Base-by-base conservation (phyloP, 768 basidiomycete species). In the Leucosporidium creatinivorum region DNA sequence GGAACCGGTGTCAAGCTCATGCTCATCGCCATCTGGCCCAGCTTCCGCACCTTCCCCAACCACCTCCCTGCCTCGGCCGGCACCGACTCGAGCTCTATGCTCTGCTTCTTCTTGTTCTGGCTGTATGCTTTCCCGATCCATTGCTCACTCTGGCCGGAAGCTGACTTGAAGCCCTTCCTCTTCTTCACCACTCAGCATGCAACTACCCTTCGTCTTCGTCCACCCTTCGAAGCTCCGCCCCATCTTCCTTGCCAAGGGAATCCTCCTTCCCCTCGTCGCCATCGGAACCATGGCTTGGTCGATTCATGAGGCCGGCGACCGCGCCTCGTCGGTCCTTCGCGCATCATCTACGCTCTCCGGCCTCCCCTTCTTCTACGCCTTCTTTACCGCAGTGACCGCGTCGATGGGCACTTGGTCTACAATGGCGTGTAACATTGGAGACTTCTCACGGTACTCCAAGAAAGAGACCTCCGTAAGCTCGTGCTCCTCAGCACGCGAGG, bases 81-180 rank as follows among this genome's bases (percentile, higher is more conserved):
- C 54, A 74, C 74, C 52, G 75, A 74, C 12, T 68, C 68, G 18
- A 50, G 58, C 0, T 56, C 65, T 50, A 61, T 76, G 26, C 66
- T 73, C 33, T 72, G 66, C 62, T 75, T 61, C 66, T 72, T 75
- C 65, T n/a, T 75, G 30, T 73, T 69, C 67, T 73, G 54, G 28
- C 23, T 36, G 26, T 56, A 18, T 18, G 30, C 26, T 28, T 31
- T 31, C 10, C 26, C n/a, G n/a, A n/a, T n/a, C n/a, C n/a, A n/a
- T n/a, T n/a, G n/a, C n/a, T n/a, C n/a, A n/a, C n/a, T n/a, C n/a
- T n/a, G n/a, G n/a, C n/a, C n/a, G n/a, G n/a, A n/a, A n/a, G n/a
- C n/a, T n/a, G n/a, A n/a, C n/a, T n/a, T n/a, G n/a, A n/a, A n/a
- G n/a, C n/a, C n/a, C n/a, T n/a, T n/a, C n/a, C n/a, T 26, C 26